These are phyloP conservation scores for Turritis glabra DNA, from an alignment of 345 rosid species.

Conservation along the genomic window DNA sequence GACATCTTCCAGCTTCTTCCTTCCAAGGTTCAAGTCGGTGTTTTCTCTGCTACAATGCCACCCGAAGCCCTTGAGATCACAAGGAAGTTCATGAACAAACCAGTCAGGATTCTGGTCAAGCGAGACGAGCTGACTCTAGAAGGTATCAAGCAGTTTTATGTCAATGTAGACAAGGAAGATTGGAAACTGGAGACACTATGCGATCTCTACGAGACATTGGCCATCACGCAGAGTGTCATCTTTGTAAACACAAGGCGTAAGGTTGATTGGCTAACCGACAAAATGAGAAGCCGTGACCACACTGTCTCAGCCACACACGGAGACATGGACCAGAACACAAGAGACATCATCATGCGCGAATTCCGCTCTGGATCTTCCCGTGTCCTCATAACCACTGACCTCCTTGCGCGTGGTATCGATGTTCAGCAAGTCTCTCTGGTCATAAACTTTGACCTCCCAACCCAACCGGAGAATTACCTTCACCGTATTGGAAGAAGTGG, in stretches of 20 bases:
- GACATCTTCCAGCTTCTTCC: constrained; percentile 86
- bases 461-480: constrained; percentile 88
- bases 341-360: constrained; percentile 83
- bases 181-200: constrained; percentile 88
- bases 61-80: constrained; percentile 93
- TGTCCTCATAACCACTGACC: constrained; percentile 81
- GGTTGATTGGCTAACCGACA: constrained; percentile 90
- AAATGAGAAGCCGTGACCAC: constrained; percentile 84
- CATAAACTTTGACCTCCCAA: constrained; percentile 81
- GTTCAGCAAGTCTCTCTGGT: constrained; percentile 93
- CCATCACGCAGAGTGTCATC: constrained; percentile 89
- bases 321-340: constrained; percentile 91
- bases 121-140: constrained; percentile 92
- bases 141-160: constrained; percentile 85
- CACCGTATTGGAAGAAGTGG: constrained; percentile 89
- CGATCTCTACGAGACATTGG: constrained; percentile 79
- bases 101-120: constrained; percentile 82
- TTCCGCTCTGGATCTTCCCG: constrained; percentile 90
- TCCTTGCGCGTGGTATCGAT: constrained; percentile 87
- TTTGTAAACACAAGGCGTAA: constrained; percentile 90
- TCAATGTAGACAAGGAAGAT: constrained; percentile 79
- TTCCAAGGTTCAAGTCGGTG: constrained; percentile 72
- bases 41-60: constrained; percentile 94
- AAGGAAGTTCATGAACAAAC: constrained; percentile 86
- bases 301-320: constrained; percentile 93